Conservation (phyloP, 116 monocot genomes). For the Phalaenopsis hybrid region DNA sequence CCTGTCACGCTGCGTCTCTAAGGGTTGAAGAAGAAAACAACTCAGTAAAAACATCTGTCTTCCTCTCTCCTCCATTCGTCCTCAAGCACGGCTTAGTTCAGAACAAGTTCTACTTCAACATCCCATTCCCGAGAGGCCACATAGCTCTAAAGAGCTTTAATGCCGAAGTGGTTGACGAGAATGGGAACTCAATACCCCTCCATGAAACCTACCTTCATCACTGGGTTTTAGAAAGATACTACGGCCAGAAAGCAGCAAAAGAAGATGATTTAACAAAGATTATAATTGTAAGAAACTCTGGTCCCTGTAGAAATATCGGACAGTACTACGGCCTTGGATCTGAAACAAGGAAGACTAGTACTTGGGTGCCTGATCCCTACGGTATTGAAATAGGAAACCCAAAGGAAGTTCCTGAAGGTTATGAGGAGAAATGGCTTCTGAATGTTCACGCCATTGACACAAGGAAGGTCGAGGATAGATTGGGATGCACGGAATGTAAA, state of each 20-base stretch:
- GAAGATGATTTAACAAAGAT: constrained; percentile 4
- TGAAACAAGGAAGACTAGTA: constrained; percentile 61
- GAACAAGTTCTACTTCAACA: constrained; percentile 33
- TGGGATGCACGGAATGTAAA: constrained; percentile 79
- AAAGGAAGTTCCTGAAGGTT: constrained; percentile 41
- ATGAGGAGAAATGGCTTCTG: constrained; percentile 66
- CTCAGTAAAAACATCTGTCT: constrained; percentile 34
- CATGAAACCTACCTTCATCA: constrained; percentile 87
- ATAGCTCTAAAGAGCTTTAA: constrained; percentile 67
- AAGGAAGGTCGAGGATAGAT: constrained; percentile 45
- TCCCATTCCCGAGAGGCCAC: constrained; percentile 75
- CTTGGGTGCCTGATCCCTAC: constrained; percentile 70
- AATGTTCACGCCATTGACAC: constrained; percentile 92
- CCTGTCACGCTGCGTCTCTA: constrained; percentile 3
- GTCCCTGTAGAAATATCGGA: constrained; percentile 36
- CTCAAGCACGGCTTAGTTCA: constrained; percentile 37
- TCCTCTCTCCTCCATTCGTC: constrained; percentile 43
- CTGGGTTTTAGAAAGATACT: constrained; percentile 53
- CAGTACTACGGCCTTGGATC: constrained; percentile 87
- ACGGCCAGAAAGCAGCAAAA: constrained; percentile 12
- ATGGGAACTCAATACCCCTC: constrained; percentile 51
- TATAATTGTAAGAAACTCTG: constrained; percentile 38
- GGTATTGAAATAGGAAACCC: constrained; percentile 69
- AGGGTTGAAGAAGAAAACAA: neutral
- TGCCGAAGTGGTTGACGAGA: constrained; percentile 61